Conservation (phyloP, 352 stramenopile genomes). For the Globisporangium rhizosaccharum region DNA sequence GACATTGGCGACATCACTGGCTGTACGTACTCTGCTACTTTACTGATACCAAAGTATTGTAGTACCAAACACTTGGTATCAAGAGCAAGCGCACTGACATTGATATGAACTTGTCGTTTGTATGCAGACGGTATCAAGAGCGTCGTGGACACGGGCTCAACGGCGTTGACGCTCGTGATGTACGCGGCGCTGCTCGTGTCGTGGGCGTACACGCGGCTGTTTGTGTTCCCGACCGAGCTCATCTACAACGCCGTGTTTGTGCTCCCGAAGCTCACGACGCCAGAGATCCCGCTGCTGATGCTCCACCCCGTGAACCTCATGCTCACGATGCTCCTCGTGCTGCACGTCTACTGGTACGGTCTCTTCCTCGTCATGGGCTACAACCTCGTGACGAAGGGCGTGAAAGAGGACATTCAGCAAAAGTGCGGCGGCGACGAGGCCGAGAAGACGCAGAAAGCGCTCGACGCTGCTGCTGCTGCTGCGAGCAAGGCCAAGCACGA, state of each 20-base stretch:
- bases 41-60: no score
- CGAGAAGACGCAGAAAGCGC: neutral
- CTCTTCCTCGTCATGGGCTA: constrained; percentile 46
- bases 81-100: neutral
- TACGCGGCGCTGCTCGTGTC: constrained; percentile 29
- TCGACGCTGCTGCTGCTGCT: neutral
- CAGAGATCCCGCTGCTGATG: constrained; percentile 23
- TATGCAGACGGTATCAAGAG: constrained; percentile 57
- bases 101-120: no score
- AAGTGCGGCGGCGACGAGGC: constrained; percentile 14
- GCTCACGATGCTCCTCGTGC: constrained; percentile 31
- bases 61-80: neutral
- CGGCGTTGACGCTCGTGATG: constrained; percentile 26
- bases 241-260: constrained; percentile 29
- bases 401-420: constrained; percentile 41
- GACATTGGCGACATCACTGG: constrained; percentile 48
- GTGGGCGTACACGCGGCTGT: constrained; percentile 34
- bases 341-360: constrained; percentile 38
- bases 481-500: constrained; percentile 11
- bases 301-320: constrained; percentile 30
- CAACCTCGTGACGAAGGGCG: constrained; percentile 31
- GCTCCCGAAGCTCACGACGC: constrained; percentile 24
- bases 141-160: constrained; percentile 47
- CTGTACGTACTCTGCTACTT: constrained; percentile 24
- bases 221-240: constrained; percentile 29